phyloP scores from a whole-genome alignment of 139 green algal genomes.

The Trebouxia sp. region DNA sequence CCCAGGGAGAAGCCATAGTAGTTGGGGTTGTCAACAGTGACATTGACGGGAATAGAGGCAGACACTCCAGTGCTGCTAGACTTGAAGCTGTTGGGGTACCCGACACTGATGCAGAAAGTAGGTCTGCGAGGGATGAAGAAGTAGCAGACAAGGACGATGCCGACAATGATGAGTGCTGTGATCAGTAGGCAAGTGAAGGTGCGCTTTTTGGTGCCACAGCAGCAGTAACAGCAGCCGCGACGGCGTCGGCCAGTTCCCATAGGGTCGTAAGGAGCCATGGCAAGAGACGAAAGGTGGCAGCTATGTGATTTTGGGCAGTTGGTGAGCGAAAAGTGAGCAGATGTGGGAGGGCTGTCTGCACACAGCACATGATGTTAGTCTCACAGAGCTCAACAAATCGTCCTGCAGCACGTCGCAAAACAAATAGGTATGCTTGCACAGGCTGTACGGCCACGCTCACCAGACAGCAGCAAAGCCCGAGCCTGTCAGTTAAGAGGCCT shows the following conservation, averaged over 20 bases:
- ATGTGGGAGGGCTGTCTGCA: too few species aligned
- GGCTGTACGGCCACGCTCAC: too few species aligned
- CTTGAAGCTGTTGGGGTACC: background rate
- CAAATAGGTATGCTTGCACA: too few species aligned
- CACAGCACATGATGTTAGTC: background rate
- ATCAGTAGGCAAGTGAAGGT: background rate
- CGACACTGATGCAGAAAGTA: background rate
- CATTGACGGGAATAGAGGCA: background rate
- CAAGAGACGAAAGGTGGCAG: background rate
- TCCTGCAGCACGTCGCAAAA: background rate
- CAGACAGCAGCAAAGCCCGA: too few species aligned
- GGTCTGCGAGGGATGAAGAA: conserved; percentile 15
- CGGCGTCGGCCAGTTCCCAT: background rate
- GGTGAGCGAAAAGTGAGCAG: background rate
- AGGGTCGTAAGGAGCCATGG: conserved; percentile 3
- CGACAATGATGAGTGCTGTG: background rate
- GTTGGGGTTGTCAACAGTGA: conserved; percentile 11
- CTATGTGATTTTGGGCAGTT: background rate
- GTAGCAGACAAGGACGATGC: background rate
- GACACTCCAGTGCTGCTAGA: background rate
- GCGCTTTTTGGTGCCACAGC: background rate
- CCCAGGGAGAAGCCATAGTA: conserved; percentile 2
- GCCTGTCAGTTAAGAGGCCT: too few species aligned
- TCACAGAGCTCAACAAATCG: too few species aligned
- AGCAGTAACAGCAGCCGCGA: conserved; percentile 3